Base-by-base conservation (phyloP, 306 rosid species). In the Casuarina equisetifolia region DNA sequence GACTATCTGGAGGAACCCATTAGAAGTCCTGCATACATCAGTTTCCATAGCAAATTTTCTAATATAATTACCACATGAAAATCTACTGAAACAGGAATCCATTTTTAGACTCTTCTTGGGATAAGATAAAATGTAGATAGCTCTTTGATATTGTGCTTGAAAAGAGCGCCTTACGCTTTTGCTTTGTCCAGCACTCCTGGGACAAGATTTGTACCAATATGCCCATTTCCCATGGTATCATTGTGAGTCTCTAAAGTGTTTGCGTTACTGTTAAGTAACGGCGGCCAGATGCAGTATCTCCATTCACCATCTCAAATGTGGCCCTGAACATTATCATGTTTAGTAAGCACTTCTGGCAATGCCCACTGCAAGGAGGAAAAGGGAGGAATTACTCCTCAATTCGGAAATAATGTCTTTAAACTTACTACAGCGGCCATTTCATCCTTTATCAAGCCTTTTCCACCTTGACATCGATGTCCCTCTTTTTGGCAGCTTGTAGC, bases 401-500 rank as follows among this genome's bases (percentile, higher is more conserved):
- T 8, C 25, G 67, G 80, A 75, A 68, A 42, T 25, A 51, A 52
- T 44, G 36, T 51, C 16, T 49, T 19, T 55, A 25, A 71, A 39
- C 59, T 79, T 72, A 77, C 76, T 73, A 11, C 25, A 54, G n/a
- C 71, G 58, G 82, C 84, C 85, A 83, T 83, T 83, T 69, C 75
- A 74, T 39, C 64, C 54, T 25, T 25, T 25, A 25, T 25, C 32
- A 25, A 25, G 32, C 32, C 32, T 25, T 25, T 25, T 25, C 32
- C 32, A 25, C 32, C 32, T 25, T 25, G 32, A 25, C 32, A 25
- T 25, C 32, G 73, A 82, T 45, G 66, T 78, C 81, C 39, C 52
- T 75, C 76, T 80, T 82, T 77, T 86, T 79, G 93, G 84, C 93
- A 80, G 69, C 68, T 83, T 86, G 90, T 83, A 80, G 90, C 72